A percentile compares a stretch with the other conserved stretches of the same genome.
Evolutionary conservation across 2,329 filamentous ascomycete genomes (phyloP).

Genomic region (Penicillium brevicompactum): DNA sequence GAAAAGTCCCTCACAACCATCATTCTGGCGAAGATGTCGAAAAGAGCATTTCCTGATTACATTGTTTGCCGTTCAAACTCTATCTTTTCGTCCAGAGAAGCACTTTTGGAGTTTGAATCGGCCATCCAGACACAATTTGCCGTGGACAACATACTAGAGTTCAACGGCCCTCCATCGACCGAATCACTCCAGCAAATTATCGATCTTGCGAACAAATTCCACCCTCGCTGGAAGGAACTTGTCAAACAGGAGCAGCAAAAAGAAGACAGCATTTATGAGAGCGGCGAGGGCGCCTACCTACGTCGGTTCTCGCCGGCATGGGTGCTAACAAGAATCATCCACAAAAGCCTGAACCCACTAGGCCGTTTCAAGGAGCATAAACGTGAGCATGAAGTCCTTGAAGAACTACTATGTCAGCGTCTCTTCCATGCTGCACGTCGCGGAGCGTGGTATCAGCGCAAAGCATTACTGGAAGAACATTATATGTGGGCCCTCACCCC

Average conservation of each 20-base stretch:
- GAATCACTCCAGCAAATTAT: constrained; percentile 69
- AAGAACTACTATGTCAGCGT: constrained; percentile 74
- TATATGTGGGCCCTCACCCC: constrained; percentile 74
- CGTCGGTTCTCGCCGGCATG: constrained; percentile 88
- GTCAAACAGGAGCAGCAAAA: constrained; percentile 75
- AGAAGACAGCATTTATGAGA: constrained; percentile 75
- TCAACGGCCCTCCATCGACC: constrained; percentile 68
- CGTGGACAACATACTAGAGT: constrained; percentile 81
- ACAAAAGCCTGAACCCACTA: constrained; percentile 79
- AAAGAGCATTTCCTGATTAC: constrained; percentile 84
- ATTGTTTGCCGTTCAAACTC: constrained; percentile 86
- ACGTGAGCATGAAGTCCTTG: constrained; percentile 73
- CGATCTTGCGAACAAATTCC: constrained; percentile 70
- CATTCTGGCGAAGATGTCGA: constrained; percentile 86
- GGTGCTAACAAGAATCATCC: constrained; percentile 89
- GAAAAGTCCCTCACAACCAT: constrained; percentile 95
- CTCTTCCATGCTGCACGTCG: constrained; percentile 84
- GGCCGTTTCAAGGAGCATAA: constrained; percentile 80
- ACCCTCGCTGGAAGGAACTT: constrained; percentile 77
- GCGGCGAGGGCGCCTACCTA: constrained; percentile 84
- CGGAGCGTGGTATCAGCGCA: constrained; percentile 93
- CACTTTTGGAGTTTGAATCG: constrained; percentile 85
- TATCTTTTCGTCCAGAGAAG: constrained; percentile 76
- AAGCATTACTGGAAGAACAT: constrained; percentile 90
- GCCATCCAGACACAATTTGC: constrained; percentile 78